Evolutionary conservation across 139 green algal species (phyloP).

Genomic region (Dunaliella primolecta): DNA sequence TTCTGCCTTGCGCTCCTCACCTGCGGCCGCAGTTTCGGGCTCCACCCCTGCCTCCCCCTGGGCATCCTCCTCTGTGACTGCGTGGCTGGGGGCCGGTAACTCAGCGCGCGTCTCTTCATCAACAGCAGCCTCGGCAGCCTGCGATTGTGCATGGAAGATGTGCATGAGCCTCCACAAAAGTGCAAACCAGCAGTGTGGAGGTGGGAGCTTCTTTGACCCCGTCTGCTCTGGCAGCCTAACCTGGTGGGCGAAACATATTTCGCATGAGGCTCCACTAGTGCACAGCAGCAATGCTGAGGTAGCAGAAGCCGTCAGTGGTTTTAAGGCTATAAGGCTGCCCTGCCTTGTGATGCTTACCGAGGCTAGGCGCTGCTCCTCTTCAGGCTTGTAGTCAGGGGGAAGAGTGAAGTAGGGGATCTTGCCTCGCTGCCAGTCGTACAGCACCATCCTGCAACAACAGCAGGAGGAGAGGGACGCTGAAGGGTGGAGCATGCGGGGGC

Average conservation of each 20-base stretch:
- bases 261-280: no score
- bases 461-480: neutral
- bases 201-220: neutral
- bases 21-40: slow-evolving; percentile 43
- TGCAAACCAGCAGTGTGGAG: neutral
- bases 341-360: no score
- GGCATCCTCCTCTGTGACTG: slow-evolving; percentile 56
- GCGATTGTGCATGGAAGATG: neutral
- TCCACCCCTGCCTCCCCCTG: slow-evolving; percentile 38
- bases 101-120: neutral
- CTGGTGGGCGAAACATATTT: no score
- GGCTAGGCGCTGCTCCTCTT: slow-evolving; percentile 21
- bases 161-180: neutral
- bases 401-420: slow-evolving; percentile 96
- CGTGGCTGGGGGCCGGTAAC: slow-evolving; percentile 37
- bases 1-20: no score
- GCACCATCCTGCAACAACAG: slow-evolving; percentile 73
- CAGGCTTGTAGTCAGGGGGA: slow-evolving; percentile 65
- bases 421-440: slow-evolving; percentile 97
- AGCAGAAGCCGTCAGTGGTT: no score
- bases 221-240: neutral
- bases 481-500: no score
- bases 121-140: neutral
- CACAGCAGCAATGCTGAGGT: no score
- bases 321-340: no score